Base-by-base conservation (phyloP, 352 stramenopile genomes). In the Phytophthora sp. region DNA sequence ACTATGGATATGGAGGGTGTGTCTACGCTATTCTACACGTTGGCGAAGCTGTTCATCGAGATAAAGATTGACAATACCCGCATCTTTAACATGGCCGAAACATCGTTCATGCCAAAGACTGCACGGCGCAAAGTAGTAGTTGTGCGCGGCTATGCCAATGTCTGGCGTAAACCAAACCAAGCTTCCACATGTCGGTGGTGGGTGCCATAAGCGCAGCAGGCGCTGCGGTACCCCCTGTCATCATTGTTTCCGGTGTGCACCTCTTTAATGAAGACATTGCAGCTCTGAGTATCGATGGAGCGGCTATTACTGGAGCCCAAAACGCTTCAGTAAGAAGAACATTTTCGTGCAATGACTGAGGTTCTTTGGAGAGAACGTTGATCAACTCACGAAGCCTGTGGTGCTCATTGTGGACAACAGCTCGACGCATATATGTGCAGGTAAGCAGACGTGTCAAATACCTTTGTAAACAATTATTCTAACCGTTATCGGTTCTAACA, bases 371-470 rank as follows among this genome's bases (percentile, higher is more conserved):
- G 38, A 46, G 7, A 46, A 27, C 18, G 20, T 27, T 4, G 9
- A 15, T 16, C 38, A 46, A 8, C 38, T 46, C 15, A 7, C 38
- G 38, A 46, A 46, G 18, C 20, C 38, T 7, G 41, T 49, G 41
- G 41, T 49, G 42, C 15, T 50, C 20, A 50, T 50, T 26, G 23
- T 50, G 42, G 23, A 35, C 42, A 50, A 50, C 24, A 23, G 42
- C 5, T 44, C 36, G 36, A 44, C 36, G 36, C 36, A 44, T 24
- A 44, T 23, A 24, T 16, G 8, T 44, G n/a, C n/a, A 44, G 18
- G 36, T 44, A 44, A 2, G 36, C 36, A 44, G 1, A 1, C 24
- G 13, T 21, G 11, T 12, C 31, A 31, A 20, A 11, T 21, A n/a
- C 42, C 12, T 33, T 29, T 21, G 0, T 11, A 33, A 33, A 33